These are phyloP conservation scores for Corymbia calophylla DNA, from an alignment of 441 rosid species.

Conservation along the genomic window DNA sequence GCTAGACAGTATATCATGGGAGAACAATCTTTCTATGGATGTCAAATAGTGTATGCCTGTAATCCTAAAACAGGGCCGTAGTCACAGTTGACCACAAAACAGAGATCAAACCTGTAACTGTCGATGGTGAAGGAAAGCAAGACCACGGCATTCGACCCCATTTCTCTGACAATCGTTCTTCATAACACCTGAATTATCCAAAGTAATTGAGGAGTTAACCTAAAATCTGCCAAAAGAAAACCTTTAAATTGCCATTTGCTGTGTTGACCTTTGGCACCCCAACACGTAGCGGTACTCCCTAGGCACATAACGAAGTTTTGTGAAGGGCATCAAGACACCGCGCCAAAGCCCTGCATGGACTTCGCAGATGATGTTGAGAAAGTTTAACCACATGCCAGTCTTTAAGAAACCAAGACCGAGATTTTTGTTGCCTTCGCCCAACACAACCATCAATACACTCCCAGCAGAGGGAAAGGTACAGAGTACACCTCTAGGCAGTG, in stretches of 20 bases:
- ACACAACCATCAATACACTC: slow-evolving; percentile 48
- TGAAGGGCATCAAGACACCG: slow-evolving; percentile 38
- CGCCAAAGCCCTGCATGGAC: slow-evolving; percentile 60
- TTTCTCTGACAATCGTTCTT: slow-evolving; percentile 33
- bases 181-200: slow-evolving; percentile 30
- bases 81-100: background rate
- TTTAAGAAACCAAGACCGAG: slow-evolving; percentile 30
- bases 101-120: slow-evolving; percentile 52
- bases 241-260: background rate
- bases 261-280: slow-evolving; percentile 41
- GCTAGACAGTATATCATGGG: background rate
- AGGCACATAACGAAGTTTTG: slow-evolving; percentile 36
- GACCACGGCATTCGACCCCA: slow-evolving; percentile 46
- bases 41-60: background rate
- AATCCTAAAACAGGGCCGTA: background rate
- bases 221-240: background rate
- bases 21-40: background rate
- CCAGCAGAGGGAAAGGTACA: slow-evolving; percentile 71
- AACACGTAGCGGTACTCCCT: slow-evolving; percentile 24
- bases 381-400: slow-evolving; percentile 58
- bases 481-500: slow-evolving; percentile 46
- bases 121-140: slow-evolving; percentile 58
- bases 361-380: slow-evolving; percentile 44
- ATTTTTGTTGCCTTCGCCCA: slow-evolving; percentile 21
- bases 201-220: background rate